Conservation (phyloP, 225 moss, liverwort and hornwort genomes). For the Asterella californica region DNA sequence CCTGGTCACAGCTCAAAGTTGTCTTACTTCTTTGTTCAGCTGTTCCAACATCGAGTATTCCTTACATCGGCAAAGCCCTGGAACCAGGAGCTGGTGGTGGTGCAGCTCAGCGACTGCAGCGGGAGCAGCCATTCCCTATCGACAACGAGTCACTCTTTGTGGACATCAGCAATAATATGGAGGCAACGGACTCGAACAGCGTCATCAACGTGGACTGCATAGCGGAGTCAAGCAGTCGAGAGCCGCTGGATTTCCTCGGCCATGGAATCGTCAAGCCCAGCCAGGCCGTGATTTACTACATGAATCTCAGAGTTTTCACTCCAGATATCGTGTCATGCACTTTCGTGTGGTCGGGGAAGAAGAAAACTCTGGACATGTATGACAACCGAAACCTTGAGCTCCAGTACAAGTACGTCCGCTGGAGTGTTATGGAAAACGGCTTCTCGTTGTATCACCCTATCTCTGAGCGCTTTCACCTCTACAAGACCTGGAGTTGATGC, state of each 20-base stretch:
- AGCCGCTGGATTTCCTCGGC: slow-evolving; percentile 36
- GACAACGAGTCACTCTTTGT: slow-evolving; percentile 29
- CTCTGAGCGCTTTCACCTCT: slow-evolving; percentile 30
- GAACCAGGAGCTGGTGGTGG: background rate
- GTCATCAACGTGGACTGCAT: slow-evolving; percentile 32
- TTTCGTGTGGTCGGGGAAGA: slow-evolving; percentile 21
- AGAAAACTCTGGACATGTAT: slow-evolving; percentile 35
- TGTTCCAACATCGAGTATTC: background rate
- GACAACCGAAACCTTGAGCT: slow-evolving; percentile 39
- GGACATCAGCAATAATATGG: slow-evolving; percentile 36
- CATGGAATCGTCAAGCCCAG: slow-evolving; percentile 15
- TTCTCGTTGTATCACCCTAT: slow-evolving; percentile 38
- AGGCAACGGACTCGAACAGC: slow-evolving; percentile 11
- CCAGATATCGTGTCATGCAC: slow-evolving; percentile 34
- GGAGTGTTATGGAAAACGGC: slow-evolving; percentile 44
- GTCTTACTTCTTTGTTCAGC: background rate
- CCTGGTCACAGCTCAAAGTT: background rate
- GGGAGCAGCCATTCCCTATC: slow-evolving; percentile 12
- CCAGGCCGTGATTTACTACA: slow-evolving; percentile 30
- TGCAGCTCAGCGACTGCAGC: background rate
- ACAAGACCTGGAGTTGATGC: slow-evolving; percentile 29
- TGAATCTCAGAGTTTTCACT: slow-evolving; percentile 35
- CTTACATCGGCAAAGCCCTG: background rate
- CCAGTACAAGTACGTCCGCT: slow-evolving; percentile 33
- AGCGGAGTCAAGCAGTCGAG: slow-evolving; percentile 24